Base-by-base conservation (phyloP, 2,329 filamentous ascomycete genomes). In the Penicillium sp. region DNA sequence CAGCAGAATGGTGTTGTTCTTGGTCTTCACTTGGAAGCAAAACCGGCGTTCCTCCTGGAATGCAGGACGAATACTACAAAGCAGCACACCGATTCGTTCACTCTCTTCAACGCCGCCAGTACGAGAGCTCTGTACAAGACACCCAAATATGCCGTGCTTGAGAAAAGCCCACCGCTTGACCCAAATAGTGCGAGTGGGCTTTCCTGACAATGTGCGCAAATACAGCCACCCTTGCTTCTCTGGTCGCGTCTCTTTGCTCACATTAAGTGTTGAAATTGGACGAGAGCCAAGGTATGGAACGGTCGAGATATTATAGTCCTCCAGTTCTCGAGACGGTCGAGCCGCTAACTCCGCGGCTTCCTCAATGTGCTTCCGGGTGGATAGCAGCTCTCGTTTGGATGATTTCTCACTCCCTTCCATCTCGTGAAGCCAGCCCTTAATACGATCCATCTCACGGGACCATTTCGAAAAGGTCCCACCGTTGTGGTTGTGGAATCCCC, bases 1-100 rank as follows among this genome's bases (percentile, higher is more conserved):
- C 3, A 98, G 76, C 52, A 96, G 74, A 55, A 95, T 83, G 43
- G 84, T 93, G 55, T 87, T 87, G 62, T 88, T 95, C 69, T 96
- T 98, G 2, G 93, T 98, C 75, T 97, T 98, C 62, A 98, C 86
- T 69, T 98, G 93, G 62, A 98, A 96, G 66, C 93, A 97, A 69
- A 97, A 98, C 15, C 93, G 81, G 34, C 93, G 82, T 63, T 98
- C 93, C 69, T 98, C 93, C 58, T 88, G 84, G 45, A 94, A 85
- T 0, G 90, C 89, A 17, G 90, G 89, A 61, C 91, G 88, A 43
- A 93, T 86, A 62, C 88, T 95, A 72, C 93, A 98, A 34, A 98
- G 81, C 45, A 98, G 72, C 3, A 98, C 90, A 35, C 93, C 93
- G 53, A 95, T 95, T 71, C 95, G 89, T 62, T 98, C 93, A 41